Percentiles rank a stretch among this genome's conserved stretches.
Evolutionary conservation across 352 stramenopile genomes (phyloP).

Genomic region (Phytophthora cactorum): DNA sequence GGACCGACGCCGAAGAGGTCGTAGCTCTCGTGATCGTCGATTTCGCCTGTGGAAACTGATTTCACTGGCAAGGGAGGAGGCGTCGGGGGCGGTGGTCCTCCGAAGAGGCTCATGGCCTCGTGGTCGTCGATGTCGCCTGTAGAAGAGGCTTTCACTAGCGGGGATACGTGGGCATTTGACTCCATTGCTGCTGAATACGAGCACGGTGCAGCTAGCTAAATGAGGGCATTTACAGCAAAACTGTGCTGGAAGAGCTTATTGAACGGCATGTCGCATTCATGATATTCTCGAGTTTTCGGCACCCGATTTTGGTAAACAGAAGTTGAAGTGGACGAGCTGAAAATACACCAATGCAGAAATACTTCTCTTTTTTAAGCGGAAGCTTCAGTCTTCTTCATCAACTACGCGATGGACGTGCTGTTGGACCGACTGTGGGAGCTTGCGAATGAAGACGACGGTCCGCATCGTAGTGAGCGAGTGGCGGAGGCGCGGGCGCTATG

Average conservation of each 20-base stretch:
- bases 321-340: slow-evolving; percentile 13
- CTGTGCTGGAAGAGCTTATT: not conserved
- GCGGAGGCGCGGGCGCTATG: slow-evolving; percentile 59
- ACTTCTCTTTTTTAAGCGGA: not conserved
- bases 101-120: slow-evolving; percentile 33
- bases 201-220: slow-evolving; percentile 3
- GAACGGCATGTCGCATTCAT: slow-evolving; percentile 1
- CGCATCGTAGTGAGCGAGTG: slow-evolving; percentile 24
- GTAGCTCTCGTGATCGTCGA: slow-evolving; percentile 41
- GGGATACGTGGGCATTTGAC: slow-evolving; percentile 5
- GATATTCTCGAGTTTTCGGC: slow-evolving; percentile 2
- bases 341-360: slow-evolving; percentile 1
- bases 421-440: slow-evolving; percentile 51
- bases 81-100: slow-evolving; percentile 2
- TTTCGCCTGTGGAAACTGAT: slow-evolving; percentile 19
- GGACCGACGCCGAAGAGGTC: slow-evolving; percentile 37
- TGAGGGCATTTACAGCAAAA: slow-evolving; percentile 1
- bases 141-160: slow-evolving; percentile 26
- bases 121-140: slow-evolving; percentile 28
- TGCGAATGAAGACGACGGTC: slow-evolving; percentile 32
- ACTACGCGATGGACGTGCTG: slow-evolving; percentile 48
- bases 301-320: not conserved
- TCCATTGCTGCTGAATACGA: slow-evolving; percentile 22
- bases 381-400: not conserved
- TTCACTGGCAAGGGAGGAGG: slow-evolving; percentile 29